These are phyloP conservation scores for Agaricus sinodeliciosus DNA, from an alignment of 768 basidiomycete species.

Conservation along the genomic window DNA sequence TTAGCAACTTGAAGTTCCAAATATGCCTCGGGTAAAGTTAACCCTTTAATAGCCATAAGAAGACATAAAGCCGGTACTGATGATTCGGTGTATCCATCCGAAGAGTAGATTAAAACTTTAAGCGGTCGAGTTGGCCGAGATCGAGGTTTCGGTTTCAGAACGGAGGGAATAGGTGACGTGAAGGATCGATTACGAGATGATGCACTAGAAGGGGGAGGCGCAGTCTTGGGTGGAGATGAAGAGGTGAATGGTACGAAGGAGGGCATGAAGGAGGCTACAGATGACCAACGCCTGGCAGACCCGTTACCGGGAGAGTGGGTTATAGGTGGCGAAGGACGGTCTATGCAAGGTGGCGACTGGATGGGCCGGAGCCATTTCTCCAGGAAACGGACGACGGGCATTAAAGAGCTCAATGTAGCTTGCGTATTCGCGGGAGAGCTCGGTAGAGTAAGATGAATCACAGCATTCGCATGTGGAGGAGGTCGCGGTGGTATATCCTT, in stretches of 20 bases:
- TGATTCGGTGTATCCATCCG: slow-evolving; percentile 91
- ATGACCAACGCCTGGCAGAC: slow-evolving; percentile 34
- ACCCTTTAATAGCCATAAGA: slow-evolving; percentile 68
- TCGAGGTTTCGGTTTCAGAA: slow-evolving; percentile 17
- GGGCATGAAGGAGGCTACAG: slow-evolving; percentile 33
- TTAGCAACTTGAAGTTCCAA: slow-evolving; percentile 81
- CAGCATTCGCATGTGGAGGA: slow-evolving; percentile 63
- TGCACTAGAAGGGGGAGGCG: background rate
- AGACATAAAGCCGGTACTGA: slow-evolving; percentile 82
- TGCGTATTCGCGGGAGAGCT: slow-evolving; percentile 53
- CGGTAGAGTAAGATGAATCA: slow-evolving; percentile 74
- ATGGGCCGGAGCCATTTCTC: slow-evolving; percentile 56
- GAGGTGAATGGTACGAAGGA: slow-evolving; percentile 27
- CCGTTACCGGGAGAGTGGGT: slow-evolving; percentile 4
- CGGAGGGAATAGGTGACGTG: slow-evolving; percentile 22
- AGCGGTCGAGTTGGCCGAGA: slow-evolving; percentile 48
- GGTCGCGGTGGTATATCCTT: slow-evolving; percentile 39
- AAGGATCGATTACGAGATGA: slow-evolving; percentile 26
- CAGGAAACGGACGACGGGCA: slow-evolving; percentile 62
- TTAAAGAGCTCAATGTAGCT: slow-evolving; percentile 47
- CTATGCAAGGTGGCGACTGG: background rate
- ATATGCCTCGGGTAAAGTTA: slow-evolving; percentile 84
- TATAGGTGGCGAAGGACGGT: slow-evolving; percentile 4
- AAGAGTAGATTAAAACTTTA: slow-evolving; percentile 74
- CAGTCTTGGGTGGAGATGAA: slow-evolving; percentile 16